Base-by-base conservation (phyloP, 352 stramenopile genomes). In the Phytophthora multivora region DNA sequence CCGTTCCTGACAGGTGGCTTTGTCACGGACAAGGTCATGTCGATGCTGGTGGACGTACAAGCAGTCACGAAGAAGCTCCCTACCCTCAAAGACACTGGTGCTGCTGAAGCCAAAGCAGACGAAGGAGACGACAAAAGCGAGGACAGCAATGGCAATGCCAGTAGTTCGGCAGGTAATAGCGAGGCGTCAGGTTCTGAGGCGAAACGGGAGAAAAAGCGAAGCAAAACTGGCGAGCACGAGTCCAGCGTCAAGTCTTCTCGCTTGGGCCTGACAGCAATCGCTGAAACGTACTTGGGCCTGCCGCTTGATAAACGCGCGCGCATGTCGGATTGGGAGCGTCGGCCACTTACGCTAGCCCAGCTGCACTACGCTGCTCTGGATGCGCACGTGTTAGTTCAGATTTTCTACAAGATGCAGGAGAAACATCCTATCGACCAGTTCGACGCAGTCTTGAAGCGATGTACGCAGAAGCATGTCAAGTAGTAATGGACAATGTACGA, bases 271-370 rank as follows among this genome's bases (percentile, higher is more conserved):
- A 74, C 81, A 12, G 66, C 69, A 26, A 50, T 94, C 19, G 63
- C 80, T 1, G 52, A 86, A 30, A 25, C 47, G 2, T 94, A 89
- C 53, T 51, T 94, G 45, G 71, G 75, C 6, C 80, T 87, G 13
- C 79, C 83, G 12, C 66, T 94, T 1, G 86, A 92, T 59, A 94
- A 94, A 35, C 74, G 83, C 18, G 59, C 55, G 8, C 79, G 83
- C 25, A 89, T 94, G 73, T 91, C 86, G 3, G 69, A 94, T 70
- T 93, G 83, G 83, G 73, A 91, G 56, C 79, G 71, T 5, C 79
- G 85, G 0, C 85, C 85, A 21, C 76, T 93, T 2, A 85, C 79
- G 8, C 78, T 62, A 25, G 78, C 79, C 5, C 85, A 92, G 51
- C 59, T 91, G 16, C 64, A 86, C 18, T 93, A 93, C 23, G 85